Conservation (phyloP, 371 early-diverging fungal genomes). For the Mortierella sp. region DNA sequence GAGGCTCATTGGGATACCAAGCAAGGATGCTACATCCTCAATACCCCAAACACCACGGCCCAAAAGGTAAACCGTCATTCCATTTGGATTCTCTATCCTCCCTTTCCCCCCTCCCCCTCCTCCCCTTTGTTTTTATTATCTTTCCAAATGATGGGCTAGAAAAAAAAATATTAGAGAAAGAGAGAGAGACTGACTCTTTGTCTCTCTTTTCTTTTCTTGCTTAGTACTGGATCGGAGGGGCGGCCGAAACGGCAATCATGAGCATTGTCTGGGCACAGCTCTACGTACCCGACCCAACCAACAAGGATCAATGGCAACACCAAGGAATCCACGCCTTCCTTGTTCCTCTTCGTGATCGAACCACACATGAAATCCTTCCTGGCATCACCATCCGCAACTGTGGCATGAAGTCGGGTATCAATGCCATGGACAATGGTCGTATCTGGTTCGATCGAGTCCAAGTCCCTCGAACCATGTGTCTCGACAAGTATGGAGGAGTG, state of each 20-base stretch:
- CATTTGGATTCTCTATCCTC: background rate
- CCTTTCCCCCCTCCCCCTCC: too few species aligned
- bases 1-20: slow-evolving; percentile 22
- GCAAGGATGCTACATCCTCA: slow-evolving; percentile 20
- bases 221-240: slow-evolving; percentile 31
- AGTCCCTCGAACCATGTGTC: slow-evolving; percentile 9
- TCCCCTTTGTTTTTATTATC: too few species aligned
- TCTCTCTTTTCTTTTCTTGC: background rate
- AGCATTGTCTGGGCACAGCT: slow-evolving; percentile 22
- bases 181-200: background rate
- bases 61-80: slow-evolving; percentile 6
- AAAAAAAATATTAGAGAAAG: too few species aligned
- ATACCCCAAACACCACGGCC: slow-evolving; percentile 27
- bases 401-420: slow-evolving; percentile 17
- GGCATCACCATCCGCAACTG: slow-evolving; percentile 24
- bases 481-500: slow-evolving; percentile 22
- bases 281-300: slow-evolving; percentile 6
- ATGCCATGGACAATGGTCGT: slow-evolving; percentile 22
- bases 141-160: too few species aligned
- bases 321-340: slow-evolving; percentile 28
- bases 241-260: slow-evolving; percentile 17
- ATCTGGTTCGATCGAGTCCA: slow-evolving; percentile 22
- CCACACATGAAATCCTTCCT: slow-evolving; percentile 3
- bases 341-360: slow-evolving; percentile 14
- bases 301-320: slow-evolving; percentile 3